Conservation (phyloP, 768 basidiomycete species). For the Leccinum uliginosum region DNA sequence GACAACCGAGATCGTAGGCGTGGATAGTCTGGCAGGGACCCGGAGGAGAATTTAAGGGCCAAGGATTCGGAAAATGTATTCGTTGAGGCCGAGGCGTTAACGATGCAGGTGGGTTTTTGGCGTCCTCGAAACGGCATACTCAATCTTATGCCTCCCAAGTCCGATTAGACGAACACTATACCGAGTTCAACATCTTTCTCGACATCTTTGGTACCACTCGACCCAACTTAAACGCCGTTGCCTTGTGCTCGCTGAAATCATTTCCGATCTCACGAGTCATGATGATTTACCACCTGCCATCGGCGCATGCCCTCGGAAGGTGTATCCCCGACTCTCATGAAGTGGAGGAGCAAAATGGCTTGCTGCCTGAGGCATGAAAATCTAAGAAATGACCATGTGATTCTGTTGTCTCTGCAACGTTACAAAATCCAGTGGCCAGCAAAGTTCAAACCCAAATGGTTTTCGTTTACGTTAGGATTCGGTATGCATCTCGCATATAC, state of each 20-base stretch:
- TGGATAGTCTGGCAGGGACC: constrained; percentile 78
- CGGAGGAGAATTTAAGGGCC: constrained; percentile 72
- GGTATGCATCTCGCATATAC: too few relatives aligned
- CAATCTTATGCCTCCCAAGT: too few relatives aligned
- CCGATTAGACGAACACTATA: constrained; percentile 79
- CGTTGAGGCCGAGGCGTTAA: constrained; percentile 88
- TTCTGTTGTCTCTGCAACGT: too few relatives aligned
- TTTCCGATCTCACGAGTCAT: constrained; percentile 91
- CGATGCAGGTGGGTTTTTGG: constrained; percentile 62
- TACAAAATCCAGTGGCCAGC: too few relatives aligned
- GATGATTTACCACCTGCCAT: constrained; percentile 94
- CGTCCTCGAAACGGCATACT: constrained; percentile 90
- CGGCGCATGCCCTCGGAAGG: background rate
- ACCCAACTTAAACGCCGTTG: constrained; percentile 46
- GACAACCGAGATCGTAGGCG: constrained; percentile 84
- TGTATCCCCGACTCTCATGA: too few relatives aligned
- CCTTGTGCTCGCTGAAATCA: constrained; percentile 83
- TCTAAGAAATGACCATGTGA: too few relatives aligned
- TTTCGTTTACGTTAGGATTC: too few relatives aligned
- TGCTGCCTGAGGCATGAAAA: too few relatives aligned
- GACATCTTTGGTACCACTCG: constrained; percentile 48
- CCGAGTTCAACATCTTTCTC: constrained; percentile 89
- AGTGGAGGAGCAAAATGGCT: too few relatives aligned
- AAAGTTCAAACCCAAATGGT: too few relatives aligned
- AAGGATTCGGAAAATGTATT: constrained; percentile 93